These are phyloP conservation scores for Gracilaria vermiculophylla DNA, from an alignment of 23 red algal species.

Conservation along the genomic window DNA sequence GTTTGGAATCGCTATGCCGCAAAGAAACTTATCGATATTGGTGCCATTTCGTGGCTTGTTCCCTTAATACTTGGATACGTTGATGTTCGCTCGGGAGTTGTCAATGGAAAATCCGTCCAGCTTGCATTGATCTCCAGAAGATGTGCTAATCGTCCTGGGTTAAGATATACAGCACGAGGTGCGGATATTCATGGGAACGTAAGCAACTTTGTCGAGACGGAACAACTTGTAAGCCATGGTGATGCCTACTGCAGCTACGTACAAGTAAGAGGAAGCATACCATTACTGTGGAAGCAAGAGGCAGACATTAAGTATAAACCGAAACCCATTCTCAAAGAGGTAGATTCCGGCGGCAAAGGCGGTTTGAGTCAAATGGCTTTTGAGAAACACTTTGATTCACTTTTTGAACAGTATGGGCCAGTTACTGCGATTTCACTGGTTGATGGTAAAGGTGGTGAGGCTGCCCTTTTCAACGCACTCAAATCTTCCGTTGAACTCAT, in stretches of 20 bases:
- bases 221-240: conserved; percentile 71
- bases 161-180: conserved; percentile 78
- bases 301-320: conserved; percentile 85
- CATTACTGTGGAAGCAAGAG: conserved; percentile 87
- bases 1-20: conserved; percentile 79
- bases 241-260: conserved; percentile 68
- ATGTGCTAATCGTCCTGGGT: conserved; percentile 69
- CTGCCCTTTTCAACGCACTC: conserved; percentile 18
- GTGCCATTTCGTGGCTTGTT: conserved; percentile 59
- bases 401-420: conserved; percentile 81
- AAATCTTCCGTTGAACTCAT: conserved; percentile 55
- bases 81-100: conserved; percentile 54
- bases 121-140: conserved; percentile 80
- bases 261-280: conserved; percentile 88
- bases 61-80: conserved; percentile 77
- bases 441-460: conserved; percentile 73
- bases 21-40: conserved; percentile 40
- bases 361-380: conserved; percentile 49
- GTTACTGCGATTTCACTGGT: conserved; percentile 82
- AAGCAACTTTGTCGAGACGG: conserved; percentile 97
- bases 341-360: conserved; percentile 49
- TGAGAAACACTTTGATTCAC: conserved; percentile 79
- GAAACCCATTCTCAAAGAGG: conserved; percentile 42
- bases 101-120: conserved; percentile 78
- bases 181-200: conserved; percentile 85